Evolutionary conservation across 2,329 filamentous ascomycete species (phyloP).

Genomic region (Chaetomium olivaceum): DNA sequence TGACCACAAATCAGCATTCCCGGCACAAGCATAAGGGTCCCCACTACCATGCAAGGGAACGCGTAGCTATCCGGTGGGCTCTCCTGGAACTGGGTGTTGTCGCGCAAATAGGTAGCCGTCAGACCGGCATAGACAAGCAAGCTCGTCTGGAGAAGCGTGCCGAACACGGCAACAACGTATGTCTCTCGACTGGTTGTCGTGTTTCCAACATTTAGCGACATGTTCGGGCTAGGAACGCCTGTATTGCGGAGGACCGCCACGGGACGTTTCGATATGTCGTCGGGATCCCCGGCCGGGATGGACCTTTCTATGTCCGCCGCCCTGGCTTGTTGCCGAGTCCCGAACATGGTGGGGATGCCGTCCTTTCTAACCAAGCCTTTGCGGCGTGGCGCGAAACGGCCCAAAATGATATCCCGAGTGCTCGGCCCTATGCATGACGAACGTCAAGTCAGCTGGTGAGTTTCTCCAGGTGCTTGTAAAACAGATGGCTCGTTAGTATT

Average conservation of each 20-base stretch:
- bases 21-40: neutral
- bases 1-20: neutral
- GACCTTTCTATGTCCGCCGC: too few relatives aligned
- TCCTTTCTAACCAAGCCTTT: too few relatives aligned
- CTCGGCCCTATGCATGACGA: too few relatives aligned
- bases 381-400: too few relatives aligned
- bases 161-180: neutral
- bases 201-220: neutral
- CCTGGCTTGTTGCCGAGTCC: too few relatives aligned
- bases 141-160: neutral
- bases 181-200: neutral
- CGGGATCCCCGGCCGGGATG: too few relatives aligned
- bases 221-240: neutral
- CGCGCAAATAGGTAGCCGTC: neutral
- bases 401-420: too few relatives aligned
- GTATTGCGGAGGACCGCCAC: neutral
- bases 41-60: neutral
- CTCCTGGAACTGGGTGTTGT: neutral
- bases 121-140: neutral
- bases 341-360: too few relatives aligned
- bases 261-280: neutral
- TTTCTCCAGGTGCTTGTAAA: too few relatives aligned
- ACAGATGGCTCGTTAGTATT: too few relatives aligned
- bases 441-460: too few relatives aligned
- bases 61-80: neutral